Evolutionary conservation across 192 early-diverging fungal genomes (phyloP).

Genomic region (Coemansia sp.): DNA sequence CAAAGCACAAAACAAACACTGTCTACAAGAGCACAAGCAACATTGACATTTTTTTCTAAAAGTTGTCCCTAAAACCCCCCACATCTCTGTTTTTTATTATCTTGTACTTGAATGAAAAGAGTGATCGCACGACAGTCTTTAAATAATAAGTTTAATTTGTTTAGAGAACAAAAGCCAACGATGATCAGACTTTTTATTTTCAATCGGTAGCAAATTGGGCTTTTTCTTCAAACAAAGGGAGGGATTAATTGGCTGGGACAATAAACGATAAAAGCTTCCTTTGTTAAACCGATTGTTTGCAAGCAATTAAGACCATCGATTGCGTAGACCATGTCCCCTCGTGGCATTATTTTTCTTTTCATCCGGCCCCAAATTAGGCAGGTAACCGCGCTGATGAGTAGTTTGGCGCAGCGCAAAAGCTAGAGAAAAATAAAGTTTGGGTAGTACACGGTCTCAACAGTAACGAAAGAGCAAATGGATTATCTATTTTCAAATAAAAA

Average conservation of each 20-base stretch:
- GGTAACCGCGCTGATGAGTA: not conserved
- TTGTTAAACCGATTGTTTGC: not conserved
- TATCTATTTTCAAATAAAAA: too few species aligned
- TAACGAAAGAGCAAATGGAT: not conserved
- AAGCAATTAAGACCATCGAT: not conserved
- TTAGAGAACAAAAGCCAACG: not conserved
- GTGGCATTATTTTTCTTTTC: not conserved
- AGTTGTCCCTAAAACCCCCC: not conserved
- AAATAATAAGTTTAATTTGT: not conserved
- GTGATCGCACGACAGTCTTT: not conserved
- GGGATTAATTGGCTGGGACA: not conserved
- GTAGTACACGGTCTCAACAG: conserved; percentile 2
- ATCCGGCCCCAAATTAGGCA: not conserved
- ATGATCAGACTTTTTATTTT: not conserved
- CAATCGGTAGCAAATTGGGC: too few species aligned
- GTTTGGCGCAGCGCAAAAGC: not conserved
- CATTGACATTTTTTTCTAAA: not conserved
- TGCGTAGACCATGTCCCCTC: not conserved
- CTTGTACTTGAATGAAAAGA: not conserved
- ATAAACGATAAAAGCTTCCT: not conserved
- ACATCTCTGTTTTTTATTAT: not conserved
- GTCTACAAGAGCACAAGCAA: not conserved
- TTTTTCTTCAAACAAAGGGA: not conserved
- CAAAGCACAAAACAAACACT: not conserved
- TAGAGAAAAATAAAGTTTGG: not conserved